Percentiles rank a stretch among this genome's conserved stretches.
These are phyloP conservation scores for Ceratocystis variospora DNA, from an alignment of 2,329 filamentous ascomycete genomes.

Conservation along the genomic window DNA sequence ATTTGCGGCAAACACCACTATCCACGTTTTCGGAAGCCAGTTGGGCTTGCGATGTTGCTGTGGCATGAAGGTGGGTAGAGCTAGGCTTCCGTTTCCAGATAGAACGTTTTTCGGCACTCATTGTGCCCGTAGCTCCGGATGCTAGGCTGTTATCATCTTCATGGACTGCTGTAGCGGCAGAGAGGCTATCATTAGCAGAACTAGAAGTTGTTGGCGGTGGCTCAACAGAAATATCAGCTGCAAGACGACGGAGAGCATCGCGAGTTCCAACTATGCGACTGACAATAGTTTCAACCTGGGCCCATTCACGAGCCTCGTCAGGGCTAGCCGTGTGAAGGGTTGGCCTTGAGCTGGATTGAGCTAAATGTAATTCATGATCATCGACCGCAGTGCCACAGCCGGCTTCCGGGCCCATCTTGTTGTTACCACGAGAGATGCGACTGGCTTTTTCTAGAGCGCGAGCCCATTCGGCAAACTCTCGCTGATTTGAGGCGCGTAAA, in stretches of 20 bases:
- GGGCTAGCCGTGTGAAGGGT: constrained; percentile 24
- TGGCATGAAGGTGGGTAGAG: constrained; percentile 28
- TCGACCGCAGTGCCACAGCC: constrained; percentile 20
- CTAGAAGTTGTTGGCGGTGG: constrained; percentile 30
- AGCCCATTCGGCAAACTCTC: constrained; percentile 82
- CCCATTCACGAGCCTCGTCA: constrained; percentile 71
- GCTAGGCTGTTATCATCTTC: constrained; percentile 29
- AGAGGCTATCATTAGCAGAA: constrained; percentile 22
- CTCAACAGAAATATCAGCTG: constrained; percentile 66
- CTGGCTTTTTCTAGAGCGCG: constrained; percentile 72
- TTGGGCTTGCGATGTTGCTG: constrained; percentile 28
- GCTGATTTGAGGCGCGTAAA: constrained; percentile 64
- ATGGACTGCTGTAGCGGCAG: constrained; percentile 30
- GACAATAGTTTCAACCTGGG: constrained; percentile 69
- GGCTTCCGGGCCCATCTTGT: constrained; percentile 26
- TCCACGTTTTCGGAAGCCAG: constrained; percentile 23
- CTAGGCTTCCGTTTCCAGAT: constrained; percentile 92
- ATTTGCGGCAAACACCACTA: constrained; percentile 27
- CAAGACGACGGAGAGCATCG: constrained; percentile 74
- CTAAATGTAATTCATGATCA: constrained; percentile 17
- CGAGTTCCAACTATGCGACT: constrained; percentile 75
- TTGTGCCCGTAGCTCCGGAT: constrained; percentile 1
- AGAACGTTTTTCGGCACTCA: constrained; percentile 31
- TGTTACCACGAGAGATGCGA: constrained; percentile 43
- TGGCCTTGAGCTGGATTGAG: not conserved